Base-by-base conservation (phyloP, 306 rosid species). In the Dicorynia guianensis region DNA sequence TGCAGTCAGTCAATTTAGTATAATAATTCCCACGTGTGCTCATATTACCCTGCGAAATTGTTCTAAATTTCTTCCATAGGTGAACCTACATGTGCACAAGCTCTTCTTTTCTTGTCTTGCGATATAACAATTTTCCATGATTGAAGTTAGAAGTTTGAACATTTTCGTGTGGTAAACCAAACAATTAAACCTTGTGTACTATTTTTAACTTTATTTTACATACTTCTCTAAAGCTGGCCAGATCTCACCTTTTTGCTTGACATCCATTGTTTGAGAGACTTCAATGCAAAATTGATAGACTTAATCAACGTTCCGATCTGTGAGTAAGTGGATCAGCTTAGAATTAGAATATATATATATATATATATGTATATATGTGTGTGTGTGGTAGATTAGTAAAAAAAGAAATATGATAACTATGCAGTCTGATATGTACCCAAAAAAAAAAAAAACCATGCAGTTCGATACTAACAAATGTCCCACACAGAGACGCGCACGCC, bases 231-330 rank as follows among this genome's bases (percentile, higher is more conserved):
- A 60, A 62, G 48, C 7, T 19, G 4, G 11, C 10, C 33, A 11
- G 39, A 64, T 60, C 74, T 72, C 67, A 90, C 97, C 93, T 88
- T 86, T 83, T 82, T 88, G 67, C 86, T 54, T 0, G 92, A 78
- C 90, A 86, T 88, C 97, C 97, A 92, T 46, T 25, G 19, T 64
- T 88, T 80, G 73, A 89, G 43, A 73, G 49, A 34, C 71, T 64
- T 61, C 79, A 89, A 5, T 20, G 97, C 93, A 0, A 62, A 77
- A 63, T 92, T 88, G 53, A 89, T 34, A 34, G 97, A 75, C 84
- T 88, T 92, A 11, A 78, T 63, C 72, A 92, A 20, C 0, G 89
- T 81, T 78, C 93, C 96, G 13, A 89, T 25, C 97, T 92, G 81
- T 60, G 14, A 53, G 2, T 67, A 14, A 11, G 47, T 25, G 47